A percentile compares a stretch with the other conserved stretches of the same genome.
Conservation (phyloP, 805 yeast species). For the Zygosaccharomyces rouxii region DNA sequence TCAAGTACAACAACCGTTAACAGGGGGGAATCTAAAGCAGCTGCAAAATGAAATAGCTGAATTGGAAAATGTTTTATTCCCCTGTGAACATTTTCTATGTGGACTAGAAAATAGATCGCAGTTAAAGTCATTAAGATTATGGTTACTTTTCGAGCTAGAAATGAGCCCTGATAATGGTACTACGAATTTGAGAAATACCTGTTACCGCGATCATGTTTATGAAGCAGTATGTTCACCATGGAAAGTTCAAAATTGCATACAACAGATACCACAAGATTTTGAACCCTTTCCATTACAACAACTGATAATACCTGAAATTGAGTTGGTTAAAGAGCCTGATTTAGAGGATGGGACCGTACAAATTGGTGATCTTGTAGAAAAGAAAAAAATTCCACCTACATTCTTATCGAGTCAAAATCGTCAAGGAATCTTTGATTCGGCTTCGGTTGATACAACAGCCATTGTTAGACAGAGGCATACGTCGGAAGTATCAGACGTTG, state of each 20-base stretch:
- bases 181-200: slow-evolving; percentile 28
- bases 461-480: background rate
- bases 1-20: slow-evolving; percentile 12
- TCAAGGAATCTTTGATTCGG: slow-evolving; percentile 20
- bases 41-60: slow-evolving; percentile 23
- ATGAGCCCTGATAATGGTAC: slow-evolving; percentile 19
- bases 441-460: slow-evolving; percentile 9
- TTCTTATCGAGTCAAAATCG: slow-evolving; percentile 17
- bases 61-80: slow-evolving; percentile 12
- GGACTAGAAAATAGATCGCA: slow-evolving; percentile 13
- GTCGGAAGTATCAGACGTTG: background rate
- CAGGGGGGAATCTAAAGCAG: slow-evolving; percentile 16
- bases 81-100: slow-evolving; percentile 24
- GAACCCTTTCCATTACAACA: slow-evolving; percentile 15
- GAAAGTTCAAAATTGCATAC: slow-evolving; percentile 12
- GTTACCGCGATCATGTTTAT: slow-evolving; percentile 29
- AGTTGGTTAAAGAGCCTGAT: background rate
- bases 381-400: slow-evolving; percentile 18
- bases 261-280: slow-evolving; percentile 7
- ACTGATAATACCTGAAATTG: slow-evolving; percentile 12
- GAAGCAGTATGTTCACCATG: slow-evolving; percentile 20
- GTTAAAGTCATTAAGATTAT: slow-evolving; percentile 17
- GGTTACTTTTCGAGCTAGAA: slow-evolving; percentile 35
- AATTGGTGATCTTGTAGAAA: slow-evolving; percentile 17
- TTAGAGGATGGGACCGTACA: slow-evolving; percentile 10